Conservation (phyloP, 2,329 filamentous ascomycete species). For the Xylaria arbuscula region DNA sequence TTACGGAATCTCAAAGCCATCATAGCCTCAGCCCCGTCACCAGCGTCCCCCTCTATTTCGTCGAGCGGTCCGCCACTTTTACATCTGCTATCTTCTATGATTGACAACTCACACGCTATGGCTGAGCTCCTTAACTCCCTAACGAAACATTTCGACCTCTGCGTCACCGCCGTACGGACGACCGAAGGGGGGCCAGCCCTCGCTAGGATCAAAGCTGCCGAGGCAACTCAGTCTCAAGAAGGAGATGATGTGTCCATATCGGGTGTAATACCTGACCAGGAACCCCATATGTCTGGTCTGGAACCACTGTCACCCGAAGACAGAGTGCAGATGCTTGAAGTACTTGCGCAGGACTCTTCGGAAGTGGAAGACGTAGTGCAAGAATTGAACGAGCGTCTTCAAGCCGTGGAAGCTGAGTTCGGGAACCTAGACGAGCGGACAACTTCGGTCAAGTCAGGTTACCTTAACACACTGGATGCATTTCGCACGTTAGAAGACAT, state of each 20-base stretch:
- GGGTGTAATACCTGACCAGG: conserved; percentile 71
- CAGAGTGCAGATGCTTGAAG: conserved; percentile 82
- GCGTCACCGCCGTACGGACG: conserved; percentile 88
- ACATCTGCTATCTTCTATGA: conserved; percentile 69
- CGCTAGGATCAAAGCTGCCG: conserved; percentile 74
- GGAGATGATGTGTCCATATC: conserved; percentile 70
- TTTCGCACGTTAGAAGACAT: conserved; percentile 76
- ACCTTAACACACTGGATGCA: conserved; percentile 69
- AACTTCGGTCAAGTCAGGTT: conserved; percentile 64
- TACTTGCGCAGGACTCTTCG: conserved; percentile 77
- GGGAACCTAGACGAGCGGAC: conserved; percentile 72
- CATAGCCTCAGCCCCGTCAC: conserved; percentile 57
- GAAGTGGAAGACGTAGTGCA: conserved; percentile 74
- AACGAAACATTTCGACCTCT: conserved; percentile 90
- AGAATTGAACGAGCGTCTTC: conserved; percentile 79
- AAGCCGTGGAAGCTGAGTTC: conserved; percentile 80
- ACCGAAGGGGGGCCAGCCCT: conserved; percentile 83
- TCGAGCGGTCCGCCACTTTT: conserved; percentile 58
- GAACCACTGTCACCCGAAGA: conserved; percentile 81
- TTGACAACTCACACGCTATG: conserved; percentile 82
- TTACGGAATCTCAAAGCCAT: conserved; percentile 72
- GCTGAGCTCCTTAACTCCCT: conserved; percentile 83
- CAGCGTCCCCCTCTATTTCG: conserved; percentile 52
- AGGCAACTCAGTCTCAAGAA: conserved; percentile 63
- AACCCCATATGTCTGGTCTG: conserved; percentile 62